Evolutionary conservation across 257 asterid species (phyloP).

Genomic region (Solanum paucissectum): DNA sequence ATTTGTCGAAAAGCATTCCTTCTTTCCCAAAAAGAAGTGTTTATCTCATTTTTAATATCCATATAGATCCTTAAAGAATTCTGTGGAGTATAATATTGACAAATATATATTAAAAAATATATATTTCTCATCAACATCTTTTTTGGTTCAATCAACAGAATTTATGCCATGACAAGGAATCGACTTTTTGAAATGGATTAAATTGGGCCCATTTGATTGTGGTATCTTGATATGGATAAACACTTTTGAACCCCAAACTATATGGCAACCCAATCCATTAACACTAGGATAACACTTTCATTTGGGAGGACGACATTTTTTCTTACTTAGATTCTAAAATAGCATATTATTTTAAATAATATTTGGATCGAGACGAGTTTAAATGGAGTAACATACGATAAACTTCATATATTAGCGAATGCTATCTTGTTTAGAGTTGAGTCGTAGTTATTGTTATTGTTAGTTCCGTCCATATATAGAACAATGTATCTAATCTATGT

Average conservation of each 20-base stretch:
- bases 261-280: background rate
- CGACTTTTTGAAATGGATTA: background rate
- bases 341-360: background rate
- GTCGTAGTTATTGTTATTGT: background rate
- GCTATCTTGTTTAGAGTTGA: background rate
- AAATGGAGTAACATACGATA: background rate
- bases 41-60: background rate
- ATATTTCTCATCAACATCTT: no score
- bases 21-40: background rate
- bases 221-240: background rate
- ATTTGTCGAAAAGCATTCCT: background rate
- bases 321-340: background rate
- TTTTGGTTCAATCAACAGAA: background rate
- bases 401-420: background rate
- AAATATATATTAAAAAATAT: background rate
- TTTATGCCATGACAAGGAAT: background rate
- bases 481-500: background rate
- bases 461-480: background rate
- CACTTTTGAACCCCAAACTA: background rate
- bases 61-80: background rate
- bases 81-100: background rate
- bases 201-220: background rate
- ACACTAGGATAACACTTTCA: background rate
- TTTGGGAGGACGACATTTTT: background rate
- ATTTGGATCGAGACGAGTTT: background rate